These are phyloP conservation scores for Penicillium flavigenum DNA, from an alignment of 495 filamentous ascomycete species.

Conservation along the genomic window DNA sequence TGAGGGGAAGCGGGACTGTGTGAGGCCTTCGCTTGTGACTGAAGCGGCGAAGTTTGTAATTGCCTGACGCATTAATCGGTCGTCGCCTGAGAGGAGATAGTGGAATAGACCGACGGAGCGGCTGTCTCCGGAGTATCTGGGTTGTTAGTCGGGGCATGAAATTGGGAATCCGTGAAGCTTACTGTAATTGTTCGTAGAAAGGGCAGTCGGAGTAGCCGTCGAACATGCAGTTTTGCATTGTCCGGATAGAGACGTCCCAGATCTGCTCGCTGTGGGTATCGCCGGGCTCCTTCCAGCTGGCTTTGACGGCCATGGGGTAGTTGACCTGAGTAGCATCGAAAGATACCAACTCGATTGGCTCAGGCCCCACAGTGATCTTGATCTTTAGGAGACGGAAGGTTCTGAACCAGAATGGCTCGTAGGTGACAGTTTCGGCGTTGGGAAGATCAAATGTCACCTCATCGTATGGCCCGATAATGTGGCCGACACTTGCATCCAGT, in stretches of 20 bases:
- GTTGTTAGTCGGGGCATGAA: not conserved
- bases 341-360: slow-evolving; percentile 18
- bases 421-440: slow-evolving; percentile 8
- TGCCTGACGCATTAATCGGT: slow-evolving; percentile 38
- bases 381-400: slow-evolving; percentile 37
- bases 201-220: slow-evolving; percentile 43
- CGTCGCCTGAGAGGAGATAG: slow-evolving; percentile 41
- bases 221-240: slow-evolving; percentile 42
- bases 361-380: slow-evolving; percentile 25
- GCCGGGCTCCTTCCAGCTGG: slow-evolving; percentile 22
- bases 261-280: slow-evolving; percentile 23
- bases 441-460: slow-evolving; percentile 25
- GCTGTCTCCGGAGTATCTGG: slow-evolving; percentile 32
- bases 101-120: slow-evolving; percentile 37
- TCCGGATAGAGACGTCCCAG: slow-evolving; percentile 37
- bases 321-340: slow-evolving; percentile 32
- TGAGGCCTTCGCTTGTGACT: slow-evolving; percentile 32
- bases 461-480: slow-evolving; percentile 38
- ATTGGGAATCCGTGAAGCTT: not conserved
- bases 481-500: slow-evolving; percentile 30
- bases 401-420: slow-evolving; percentile 45
- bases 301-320: slow-evolving; percentile 36
- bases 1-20: slow-evolving; percentile 39
- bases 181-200: slow-evolving; percentile 45
- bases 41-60: slow-evolving; percentile 39